A percentile compares a stretch with the other conserved stretches of the same genome.
Conservation (phyloP, 2,329 filamentous ascomycete species). For the Pestalotiopsis sp. region DNA sequence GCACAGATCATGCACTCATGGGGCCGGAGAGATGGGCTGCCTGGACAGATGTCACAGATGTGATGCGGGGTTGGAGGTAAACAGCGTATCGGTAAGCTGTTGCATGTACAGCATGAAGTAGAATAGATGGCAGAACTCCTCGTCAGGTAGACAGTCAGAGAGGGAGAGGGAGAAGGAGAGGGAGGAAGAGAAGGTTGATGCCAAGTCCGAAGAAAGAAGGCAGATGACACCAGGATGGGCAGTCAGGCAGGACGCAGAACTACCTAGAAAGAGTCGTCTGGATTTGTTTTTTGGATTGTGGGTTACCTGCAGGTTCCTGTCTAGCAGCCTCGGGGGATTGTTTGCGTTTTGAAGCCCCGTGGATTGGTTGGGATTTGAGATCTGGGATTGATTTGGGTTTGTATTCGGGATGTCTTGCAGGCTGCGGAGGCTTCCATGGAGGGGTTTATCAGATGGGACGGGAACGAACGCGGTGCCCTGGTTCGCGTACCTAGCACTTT, state of each 20-base stretch:
- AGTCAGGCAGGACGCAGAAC: no score
- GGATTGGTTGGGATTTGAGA: neutral
- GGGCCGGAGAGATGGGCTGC: neutral
- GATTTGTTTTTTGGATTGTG: neutral
- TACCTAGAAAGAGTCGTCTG: no score
- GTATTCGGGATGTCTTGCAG: neutral
- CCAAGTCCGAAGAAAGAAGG: no score
- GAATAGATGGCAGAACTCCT: neutral
- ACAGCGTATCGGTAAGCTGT: neutral
- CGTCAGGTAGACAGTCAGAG: neutral
- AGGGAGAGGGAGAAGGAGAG: neutral
- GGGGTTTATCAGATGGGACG: neutral
- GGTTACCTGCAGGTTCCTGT: neutral
- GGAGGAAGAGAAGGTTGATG: neutral
- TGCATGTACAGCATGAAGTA: neutral
- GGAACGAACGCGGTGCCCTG: neutral
- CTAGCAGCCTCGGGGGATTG: neutral
- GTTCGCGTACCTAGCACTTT: neutral
- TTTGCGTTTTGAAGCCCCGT: neutral
- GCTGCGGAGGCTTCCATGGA: neutral
- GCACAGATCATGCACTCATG: neutral
- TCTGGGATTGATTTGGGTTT: neutral
- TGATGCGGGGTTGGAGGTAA: neutral
- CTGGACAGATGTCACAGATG: neutral
- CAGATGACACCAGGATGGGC: no score